These are phyloP conservation scores for Cymbopogon flexuosus DNA, from an alignment of 202 grass and related monocot genomes.

Conservation along the genomic window DNA sequence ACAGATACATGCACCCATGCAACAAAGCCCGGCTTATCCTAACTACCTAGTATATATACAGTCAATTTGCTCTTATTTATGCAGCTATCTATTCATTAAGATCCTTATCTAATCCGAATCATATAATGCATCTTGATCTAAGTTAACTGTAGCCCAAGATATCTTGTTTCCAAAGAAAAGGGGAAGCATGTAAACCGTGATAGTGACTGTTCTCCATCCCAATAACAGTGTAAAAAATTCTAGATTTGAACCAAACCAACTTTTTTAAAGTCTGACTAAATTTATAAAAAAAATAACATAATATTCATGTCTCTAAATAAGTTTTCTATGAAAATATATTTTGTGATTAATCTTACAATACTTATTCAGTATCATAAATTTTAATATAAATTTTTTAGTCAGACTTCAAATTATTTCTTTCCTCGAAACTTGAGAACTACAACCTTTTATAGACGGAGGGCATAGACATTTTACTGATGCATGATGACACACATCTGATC, in stretches of 20 bases:
- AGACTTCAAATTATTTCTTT: background rate
- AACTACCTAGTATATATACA: constrained; percentile 19
- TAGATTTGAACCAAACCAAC: background rate
- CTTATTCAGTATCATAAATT: background rate
- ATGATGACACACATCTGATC: constrained; percentile 12
- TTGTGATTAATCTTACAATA: background rate
- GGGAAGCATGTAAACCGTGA: background rate
- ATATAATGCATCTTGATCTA: constrained; percentile 1
- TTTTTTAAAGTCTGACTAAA: background rate
- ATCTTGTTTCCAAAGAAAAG: background rate
- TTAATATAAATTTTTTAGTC: background rate
- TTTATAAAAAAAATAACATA: background rate
- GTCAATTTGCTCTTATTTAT: constrained; percentile 3
- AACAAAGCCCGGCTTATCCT: constrained; percentile 34
- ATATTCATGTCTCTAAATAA: background rate
- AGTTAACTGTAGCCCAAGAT: background rate
- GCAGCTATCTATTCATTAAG: background rate
- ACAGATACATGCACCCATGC: constrained; percentile 23
- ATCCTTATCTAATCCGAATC: background rate
- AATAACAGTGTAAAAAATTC: background rate
- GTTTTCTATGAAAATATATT: background rate
- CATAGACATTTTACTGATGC: background rate
- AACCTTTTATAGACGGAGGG: background rate
- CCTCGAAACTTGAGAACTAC: background rate
- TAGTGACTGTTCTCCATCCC: background rate